Evolutionary conservation across 2,329 filamentous ascomycete genomes (phyloP), one percentile per base, ranked within the genome.

Genomic region (Aspergillus sp.): DNA sequence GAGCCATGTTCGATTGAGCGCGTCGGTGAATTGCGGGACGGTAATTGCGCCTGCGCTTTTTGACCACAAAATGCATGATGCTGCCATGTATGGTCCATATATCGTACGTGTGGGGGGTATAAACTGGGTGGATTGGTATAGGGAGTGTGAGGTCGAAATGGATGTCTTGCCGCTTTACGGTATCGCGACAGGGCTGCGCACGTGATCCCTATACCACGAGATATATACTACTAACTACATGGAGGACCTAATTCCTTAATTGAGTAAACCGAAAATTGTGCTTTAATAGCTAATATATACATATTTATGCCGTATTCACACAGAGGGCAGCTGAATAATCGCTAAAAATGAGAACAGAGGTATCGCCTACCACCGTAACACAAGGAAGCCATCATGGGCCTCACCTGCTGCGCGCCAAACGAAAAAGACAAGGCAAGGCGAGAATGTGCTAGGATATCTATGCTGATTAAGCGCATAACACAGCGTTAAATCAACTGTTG

Each of bases 1-100:
- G 46, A 58, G 57, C 72, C 72, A 74, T 67, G 66, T 63, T 56
- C 64, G 62, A 17, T 66, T 64, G 49, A 74, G 68, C 30, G 63
- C 60, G 34, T 70, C 63, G 6, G 66, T 58, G 48, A 73, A 73
- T 54, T 73, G 65, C 3, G 67, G 45, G 17, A 63, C 51, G 2
- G 69, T 65, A 30, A 73, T 68, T 33, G 69, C 58, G 33, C 54
- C 53, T 19, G 58, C 22, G 22, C 17, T 56, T 17, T 27, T 20
- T 11, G 57, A 51, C 51, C 47, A 54, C n/a, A 54, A 48, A 37
- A 62, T 19, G 37, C 45, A 57, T 39, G 57, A 51, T 39, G 20
- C 39, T 44, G 63, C 63, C 64, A 67, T 67, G 45, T 58, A 54
- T 45, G 54, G n/a, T 57, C 39, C 42, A 52, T 48, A 9, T 19